phyloP scores from a whole-genome alignment of 1,284 basidiomycete species.

The Cystobasidium sp. region DNA sequence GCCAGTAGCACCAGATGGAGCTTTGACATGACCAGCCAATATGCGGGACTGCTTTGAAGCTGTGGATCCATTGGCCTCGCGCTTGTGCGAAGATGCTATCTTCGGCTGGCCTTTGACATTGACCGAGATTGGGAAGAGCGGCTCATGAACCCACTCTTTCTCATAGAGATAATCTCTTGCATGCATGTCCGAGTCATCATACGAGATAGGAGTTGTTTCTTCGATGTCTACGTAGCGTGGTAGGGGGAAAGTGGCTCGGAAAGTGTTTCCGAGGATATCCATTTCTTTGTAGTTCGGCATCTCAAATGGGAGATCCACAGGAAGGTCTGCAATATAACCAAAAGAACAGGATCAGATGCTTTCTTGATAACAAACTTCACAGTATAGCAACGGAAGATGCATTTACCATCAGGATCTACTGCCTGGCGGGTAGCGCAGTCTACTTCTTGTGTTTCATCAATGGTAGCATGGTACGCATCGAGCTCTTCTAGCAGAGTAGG shows the following conservation, averaged over 20 bases:
- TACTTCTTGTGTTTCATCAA: slow-evolving; percentile 32
- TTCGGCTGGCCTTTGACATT: too few species aligned
- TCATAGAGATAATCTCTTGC: neutral
- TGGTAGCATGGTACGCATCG: slow-evolving; percentile 15
- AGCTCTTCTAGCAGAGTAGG: slow-evolving; percentile 27
- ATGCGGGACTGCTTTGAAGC: too few species aligned
- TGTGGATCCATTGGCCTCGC: too few species aligned
- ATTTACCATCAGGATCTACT: neutral
- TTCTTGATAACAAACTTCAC: neutral
- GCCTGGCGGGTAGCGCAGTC: slow-evolving; percentile 30
- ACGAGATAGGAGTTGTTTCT: neutral
- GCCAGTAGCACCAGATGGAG: too few species aligned
- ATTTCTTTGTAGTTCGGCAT: slow-evolving; percentile 35
- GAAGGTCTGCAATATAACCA: slow-evolving; percentile 1
- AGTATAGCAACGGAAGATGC: neutral
- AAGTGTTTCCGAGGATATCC: slow-evolving; percentile 2
- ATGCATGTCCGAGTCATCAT: slow-evolving; percentile 1
- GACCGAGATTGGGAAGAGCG: too few species aligned
- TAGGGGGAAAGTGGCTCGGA: neutral
- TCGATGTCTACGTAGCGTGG: neutral
- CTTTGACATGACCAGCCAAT: too few species aligned
- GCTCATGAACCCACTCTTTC: too few species aligned
- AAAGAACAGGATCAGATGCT: too few species aligned
- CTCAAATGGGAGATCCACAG: slow-evolving; percentile 29
- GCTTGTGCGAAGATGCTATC: too few species aligned